Conservation (phyloP, 176 grass and related monocot species). For the Luzula sylvatica region DNA sequence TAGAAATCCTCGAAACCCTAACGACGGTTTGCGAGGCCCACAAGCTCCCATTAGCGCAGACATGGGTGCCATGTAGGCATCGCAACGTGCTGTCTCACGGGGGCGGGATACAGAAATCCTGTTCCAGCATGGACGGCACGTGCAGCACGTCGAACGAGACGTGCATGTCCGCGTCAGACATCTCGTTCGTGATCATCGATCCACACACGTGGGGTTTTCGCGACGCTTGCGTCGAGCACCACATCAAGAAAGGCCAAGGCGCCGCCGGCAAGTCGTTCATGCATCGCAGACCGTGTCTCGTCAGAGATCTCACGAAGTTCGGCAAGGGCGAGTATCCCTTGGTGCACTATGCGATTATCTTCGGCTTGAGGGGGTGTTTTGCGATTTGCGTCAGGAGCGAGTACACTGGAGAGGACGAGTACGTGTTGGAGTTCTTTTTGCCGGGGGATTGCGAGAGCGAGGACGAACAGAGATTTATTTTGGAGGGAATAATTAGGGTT, state of each 20-base stretch:
- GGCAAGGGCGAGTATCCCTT: slow-evolving; percentile 77
- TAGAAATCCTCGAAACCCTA: slow-evolving; percentile 79
- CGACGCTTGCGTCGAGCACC: slow-evolving; percentile 95
- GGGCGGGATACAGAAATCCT: slow-evolving; percentile 74
- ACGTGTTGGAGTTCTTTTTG: slow-evolving; percentile 91
- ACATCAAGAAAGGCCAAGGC: slow-evolving; percentile 88
- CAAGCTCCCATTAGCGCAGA: slow-evolving; percentile 84
- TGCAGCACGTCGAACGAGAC: slow-evolving; percentile 55
- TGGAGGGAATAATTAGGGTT: slow-evolving; percentile 50
- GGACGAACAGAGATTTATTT: slow-evolving; percentile 46
- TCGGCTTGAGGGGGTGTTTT: slow-evolving; percentile 59
- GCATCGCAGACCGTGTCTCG: slow-evolving; percentile 54
- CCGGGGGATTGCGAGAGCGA: slow-evolving; percentile 44
- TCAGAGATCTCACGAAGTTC: slow-evolving; percentile 53
- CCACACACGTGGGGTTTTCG: slow-evolving; percentile 77
- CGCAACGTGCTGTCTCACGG: slow-evolving; percentile 74
- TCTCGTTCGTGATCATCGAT: slow-evolving; percentile 78
- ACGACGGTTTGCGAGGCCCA: slow-evolving; percentile 74
- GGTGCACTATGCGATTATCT: slow-evolving; percentile 90
- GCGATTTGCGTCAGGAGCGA: slow-evolving; percentile 73
- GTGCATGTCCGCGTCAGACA: slow-evolving; percentile 94
- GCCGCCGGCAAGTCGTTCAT: slow-evolving; percentile 65
- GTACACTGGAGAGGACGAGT: slow-evolving; percentile 80
- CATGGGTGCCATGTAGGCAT: slow-evolving; percentile 83
- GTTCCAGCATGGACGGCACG: slow-evolving; percentile 78